Evolutionary conservation across 192 early-diverging fungal species (phyloP), one percentile per base, ranked within the genome.

Genomic region (Backusella circina): DNA sequence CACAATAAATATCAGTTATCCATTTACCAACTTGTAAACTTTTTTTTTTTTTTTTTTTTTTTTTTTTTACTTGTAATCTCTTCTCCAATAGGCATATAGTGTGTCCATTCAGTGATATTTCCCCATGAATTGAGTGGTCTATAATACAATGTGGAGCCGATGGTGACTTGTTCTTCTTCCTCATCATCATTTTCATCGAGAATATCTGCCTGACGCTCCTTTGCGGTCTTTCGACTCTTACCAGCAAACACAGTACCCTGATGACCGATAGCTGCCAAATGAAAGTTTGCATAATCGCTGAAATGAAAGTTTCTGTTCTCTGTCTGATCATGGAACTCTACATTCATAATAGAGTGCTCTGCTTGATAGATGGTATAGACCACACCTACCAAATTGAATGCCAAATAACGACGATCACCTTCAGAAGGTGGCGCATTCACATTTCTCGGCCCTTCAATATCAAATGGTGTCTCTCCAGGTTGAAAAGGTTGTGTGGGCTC

Each of bases 281-380:
- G 86, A 83, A 89, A 95, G 47, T 91, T 88, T 78, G 87, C 85
- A 74, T 88, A 86, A 76, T 98, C 95, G 2, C 90, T 88, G 65
- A 98, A 97, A 79, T 93, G 91, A 65, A 93, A 93, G 71, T 92
- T 91, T 38, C 94, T 87, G 57, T 88, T 82, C 7, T 88, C 71
- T 16, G 94, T 86, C 73, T 94, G 90, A 86, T 99, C 96, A 80
- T 96, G 92, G 74, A 94, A 97, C 61, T 94, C 92, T 5, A 99
- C 91, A 77, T 94, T 91, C 16, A 99, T 77, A 13, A 91, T 94
- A 26, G 88, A 88, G 82, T 94, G 89, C 2, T 88, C 82, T 15
- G 85, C 87, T 73, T 94, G 88, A 37, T 91, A 86, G 33, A 95
- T 89, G 6, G 90, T 85, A 61, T 88, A 88, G 18, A 99, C 90